These are phyloP conservation scores for Elongisporangium anandrum DNA, from an alignment of 352 stramenopile genomes.

Conservation along the genomic window DNA sequence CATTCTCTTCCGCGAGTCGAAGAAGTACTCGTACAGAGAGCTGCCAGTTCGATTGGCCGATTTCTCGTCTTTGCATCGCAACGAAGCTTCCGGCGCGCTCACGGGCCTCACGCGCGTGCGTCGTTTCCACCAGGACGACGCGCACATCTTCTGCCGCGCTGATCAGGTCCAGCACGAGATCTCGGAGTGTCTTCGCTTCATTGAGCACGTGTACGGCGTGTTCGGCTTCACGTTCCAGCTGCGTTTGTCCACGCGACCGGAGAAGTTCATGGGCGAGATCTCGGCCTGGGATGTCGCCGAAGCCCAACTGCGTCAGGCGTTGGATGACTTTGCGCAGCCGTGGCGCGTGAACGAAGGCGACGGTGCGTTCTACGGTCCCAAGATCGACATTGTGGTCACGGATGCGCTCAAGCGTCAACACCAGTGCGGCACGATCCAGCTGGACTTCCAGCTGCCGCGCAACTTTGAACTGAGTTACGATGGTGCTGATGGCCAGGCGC, in stretches of 20 bases:
- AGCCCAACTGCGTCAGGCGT: conserved; percentile 58
- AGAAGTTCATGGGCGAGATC: conserved; percentile 93
- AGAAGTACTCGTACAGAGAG: conserved; percentile 94
- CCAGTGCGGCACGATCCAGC: conserved; percentile 97
- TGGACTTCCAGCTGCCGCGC: conserved; percentile 98
- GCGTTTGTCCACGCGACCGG: conserved; percentile 91
- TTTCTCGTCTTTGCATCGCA: conserved; percentile 94
- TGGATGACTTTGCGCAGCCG: conserved; percentile 65
- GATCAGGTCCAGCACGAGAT: conserved; percentile 97
- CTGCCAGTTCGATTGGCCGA: conserved; percentile 93
- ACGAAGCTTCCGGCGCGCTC: conserved; percentile 94
- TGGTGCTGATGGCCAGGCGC: conserved; percentile 75
- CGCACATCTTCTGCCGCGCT: conserved; percentile 96
- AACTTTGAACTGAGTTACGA: conserved; percentile 95
- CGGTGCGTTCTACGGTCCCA: conserved; percentile 96
- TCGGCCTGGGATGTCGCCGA: conserved; percentile 92
- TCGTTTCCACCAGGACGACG: conserved; percentile 98
- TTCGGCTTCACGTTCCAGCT: conserved; percentile 96
- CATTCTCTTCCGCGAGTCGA: conserved; percentile 94
- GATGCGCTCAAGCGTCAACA: conserved; percentile 96
- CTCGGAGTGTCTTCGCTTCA: conserved; percentile 90
- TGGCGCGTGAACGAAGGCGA: conserved; percentile 92
- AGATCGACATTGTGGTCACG: conserved; percentile 98
- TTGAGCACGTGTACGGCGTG: conserved; percentile 91
- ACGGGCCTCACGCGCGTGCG: conserved; percentile 95